Percentiles rank a stretch among this genome's conserved stretches.
Conservation (phyloP, 768 basidiomycete genomes). For the Tricholoma sp. region DNA sequence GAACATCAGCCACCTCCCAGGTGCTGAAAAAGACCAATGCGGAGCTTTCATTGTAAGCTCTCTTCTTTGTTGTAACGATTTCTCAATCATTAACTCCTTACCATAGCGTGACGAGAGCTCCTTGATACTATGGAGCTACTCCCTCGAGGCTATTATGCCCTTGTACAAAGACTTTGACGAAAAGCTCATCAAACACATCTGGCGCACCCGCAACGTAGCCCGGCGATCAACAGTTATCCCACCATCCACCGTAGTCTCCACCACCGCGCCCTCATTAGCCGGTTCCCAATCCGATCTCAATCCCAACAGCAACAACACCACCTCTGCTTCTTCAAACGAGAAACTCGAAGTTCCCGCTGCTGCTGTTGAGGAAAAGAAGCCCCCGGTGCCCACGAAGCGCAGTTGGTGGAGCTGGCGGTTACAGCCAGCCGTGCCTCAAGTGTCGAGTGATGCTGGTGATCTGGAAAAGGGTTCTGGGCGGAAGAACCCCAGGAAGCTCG, state of each 20-base stretch:
- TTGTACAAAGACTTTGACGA: constrained; percentile 70
- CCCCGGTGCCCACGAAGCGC: constrained; percentile 11
- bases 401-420: constrained; percentile 45
- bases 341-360: constrained; percentile 23
- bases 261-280: constrained; percentile 10
- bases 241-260: constrained; percentile 9
- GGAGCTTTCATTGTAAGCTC: constrained; percentile 70
- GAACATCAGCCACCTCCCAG: constrained; percentile 57
- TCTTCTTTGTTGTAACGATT: not conserved
- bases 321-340: constrained; percentile 23
- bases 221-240: constrained; percentile 14
- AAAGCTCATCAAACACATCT: constrained; percentile 77
- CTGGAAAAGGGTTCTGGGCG: constrained; percentile 33
- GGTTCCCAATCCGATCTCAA: constrained; percentile 18
- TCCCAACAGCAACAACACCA: not conserved
- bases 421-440: constrained; percentile 23
- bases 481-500: constrained; percentile 37
- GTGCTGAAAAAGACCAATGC: constrained; percentile 85
- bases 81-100: not conserved
- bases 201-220: constrained; percentile 43
- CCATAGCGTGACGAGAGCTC: constrained; percentile 62
- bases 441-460: constrained; percentile 30
- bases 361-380: constrained; percentile 14
- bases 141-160: constrained; percentile 62
- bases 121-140: constrained; percentile 81